phyloP scores from a whole-genome alignment of 2,329 filamentous ascomycete species.

The Lecanoromycetidae sp. region DNA sequence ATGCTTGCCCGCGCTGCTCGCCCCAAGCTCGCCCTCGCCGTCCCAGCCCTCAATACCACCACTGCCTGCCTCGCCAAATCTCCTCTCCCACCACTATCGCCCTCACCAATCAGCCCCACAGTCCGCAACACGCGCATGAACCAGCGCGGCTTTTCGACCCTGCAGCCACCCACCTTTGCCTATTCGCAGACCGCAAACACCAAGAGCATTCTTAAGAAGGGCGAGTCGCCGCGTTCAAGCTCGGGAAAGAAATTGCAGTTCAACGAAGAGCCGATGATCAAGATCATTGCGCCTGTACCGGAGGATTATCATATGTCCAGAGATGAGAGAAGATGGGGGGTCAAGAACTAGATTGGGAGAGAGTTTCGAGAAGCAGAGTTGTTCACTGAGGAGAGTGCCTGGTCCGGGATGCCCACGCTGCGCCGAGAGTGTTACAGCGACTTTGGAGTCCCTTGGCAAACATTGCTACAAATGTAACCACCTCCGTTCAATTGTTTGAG shows the following conservation, averaged over 20 bases:
- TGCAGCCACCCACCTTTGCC: conserved; percentile 29
- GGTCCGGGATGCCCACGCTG: too few species aligned
- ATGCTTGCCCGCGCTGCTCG: conserved; percentile 32
- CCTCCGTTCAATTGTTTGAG: neutral
- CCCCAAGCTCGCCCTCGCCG: conserved; percentile 37
- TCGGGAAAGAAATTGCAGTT: conserved; percentile 32
- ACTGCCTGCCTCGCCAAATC: conserved; percentile 30
- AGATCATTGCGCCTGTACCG: conserved; percentile 38
- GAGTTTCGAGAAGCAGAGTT: neutral
- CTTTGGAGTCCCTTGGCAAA: too few species aligned
- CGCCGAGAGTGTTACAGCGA: too few species aligned
- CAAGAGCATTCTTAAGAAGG: conserved; percentile 39
- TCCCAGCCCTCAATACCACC: conserved; percentile 23
- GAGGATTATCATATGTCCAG: conserved; percentile 37
- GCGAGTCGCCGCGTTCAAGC: conserved; percentile 18
- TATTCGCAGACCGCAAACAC: conserved; percentile 35
- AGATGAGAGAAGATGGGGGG: conserved; percentile 36
- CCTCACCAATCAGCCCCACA: conserved; percentile 32
- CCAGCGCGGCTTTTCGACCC: conserved; percentile 29
- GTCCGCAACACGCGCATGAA: conserved; percentile 28
- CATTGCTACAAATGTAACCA: too few species aligned
- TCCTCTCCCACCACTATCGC: conserved; percentile 33
- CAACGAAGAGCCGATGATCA: conserved; percentile 31
- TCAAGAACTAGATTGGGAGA: neutral
- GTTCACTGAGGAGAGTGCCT: too few species aligned